A percentile compares a stretch with the other conserved stretches of the same genome.
phyloP scores from a whole-genome alignment of 305 asterid genomes.

The Andrographis paniculata region DNA sequence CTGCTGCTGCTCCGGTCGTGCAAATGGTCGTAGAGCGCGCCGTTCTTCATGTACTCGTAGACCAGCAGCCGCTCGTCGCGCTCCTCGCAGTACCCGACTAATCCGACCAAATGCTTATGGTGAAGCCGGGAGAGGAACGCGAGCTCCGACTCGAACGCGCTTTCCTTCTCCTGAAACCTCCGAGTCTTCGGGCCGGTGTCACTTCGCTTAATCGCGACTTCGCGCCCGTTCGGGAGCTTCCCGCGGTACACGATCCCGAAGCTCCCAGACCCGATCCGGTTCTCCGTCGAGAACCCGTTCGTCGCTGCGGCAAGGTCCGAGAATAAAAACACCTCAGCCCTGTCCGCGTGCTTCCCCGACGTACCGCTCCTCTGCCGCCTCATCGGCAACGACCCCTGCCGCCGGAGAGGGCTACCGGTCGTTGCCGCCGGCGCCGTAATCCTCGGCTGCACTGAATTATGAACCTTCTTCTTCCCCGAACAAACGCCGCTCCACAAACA shows the following conservation, averaged over 20 bases:
- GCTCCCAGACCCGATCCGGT: slow-evolving; percentile 86
- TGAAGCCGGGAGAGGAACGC: slow-evolving; percentile 75
- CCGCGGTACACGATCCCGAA: slow-evolving; percentile 87
- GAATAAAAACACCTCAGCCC: slow-evolving; percentile 68
- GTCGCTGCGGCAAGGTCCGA: slow-evolving; percentile 66
- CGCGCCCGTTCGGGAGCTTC: slow-evolving; percentile 67
- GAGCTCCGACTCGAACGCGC: slow-evolving; percentile 80
- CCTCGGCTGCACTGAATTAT: slow-evolving; percentile 90
- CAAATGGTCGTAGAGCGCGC: slow-evolving; percentile 81
- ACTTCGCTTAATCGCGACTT: slow-evolving; percentile 87
- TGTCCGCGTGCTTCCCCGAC: slow-evolving; percentile 67
- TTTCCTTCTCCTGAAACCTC: slow-evolving; percentile 83
- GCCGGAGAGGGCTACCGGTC: slow-evolving; percentile 66
- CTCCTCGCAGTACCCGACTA: slow-evolving; percentile 86
- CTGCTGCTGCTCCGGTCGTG: slow-evolving; percentile 56
- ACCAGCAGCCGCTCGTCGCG: slow-evolving; percentile 73
- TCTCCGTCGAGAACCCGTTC: slow-evolving; percentile 45
- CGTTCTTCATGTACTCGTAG: slow-evolving; percentile 86
- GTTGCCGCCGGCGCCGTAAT: slow-evolving; percentile 34
- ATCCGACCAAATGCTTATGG: slow-evolving; percentile 84
- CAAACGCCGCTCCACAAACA: slow-evolving; percentile 73
- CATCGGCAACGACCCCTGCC: slow-evolving; percentile 72
- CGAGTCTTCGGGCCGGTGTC: slow-evolving; percentile 53
- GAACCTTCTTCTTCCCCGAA: slow-evolving; percentile 83
- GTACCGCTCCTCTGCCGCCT: slow-evolving; percentile 95